Conservation (phyloP, 441 rosid genomes). For the Flueggea neowawraea region DNA sequence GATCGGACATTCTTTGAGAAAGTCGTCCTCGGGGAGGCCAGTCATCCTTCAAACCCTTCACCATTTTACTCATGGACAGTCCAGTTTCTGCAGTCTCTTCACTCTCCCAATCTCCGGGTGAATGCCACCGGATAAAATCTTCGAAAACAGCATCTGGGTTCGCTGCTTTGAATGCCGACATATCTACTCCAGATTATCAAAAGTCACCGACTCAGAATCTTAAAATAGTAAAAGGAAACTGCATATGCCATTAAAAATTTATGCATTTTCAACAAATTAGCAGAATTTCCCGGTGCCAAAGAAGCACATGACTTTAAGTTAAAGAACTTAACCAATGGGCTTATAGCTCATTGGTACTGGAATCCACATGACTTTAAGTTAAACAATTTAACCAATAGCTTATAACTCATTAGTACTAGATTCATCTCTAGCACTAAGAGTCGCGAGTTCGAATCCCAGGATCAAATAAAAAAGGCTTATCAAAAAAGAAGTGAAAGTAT, state of each 20-base stretch:
- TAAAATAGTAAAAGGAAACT: slow-evolving; percentile 2
- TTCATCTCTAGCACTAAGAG: too few species aligned
- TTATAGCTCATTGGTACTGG: too few species aligned
- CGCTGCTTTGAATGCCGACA: slow-evolving; percentile 99
- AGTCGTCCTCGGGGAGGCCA: slow-evolving; percentile 96
- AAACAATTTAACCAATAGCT: too few species aligned
- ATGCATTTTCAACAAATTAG: slow-evolving; percentile 6
- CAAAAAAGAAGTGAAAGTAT: neutral
- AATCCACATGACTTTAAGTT: too few species aligned
- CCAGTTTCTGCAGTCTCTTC: slow-evolving; percentile 33
- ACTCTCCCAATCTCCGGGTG: slow-evolving; percentile 95
- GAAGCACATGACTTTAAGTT: neutral
- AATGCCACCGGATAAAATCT: slow-evolving; percentile 99
- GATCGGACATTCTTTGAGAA: slow-evolving; percentile 92
- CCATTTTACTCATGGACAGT: slow-evolving; percentile 28
- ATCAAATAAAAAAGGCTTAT: too few species aligned
- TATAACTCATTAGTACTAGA: too few species aligned
- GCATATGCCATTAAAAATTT: neutral
- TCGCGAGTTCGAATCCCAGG: too few species aligned
- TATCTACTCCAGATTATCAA: slow-evolving; percentile 49
- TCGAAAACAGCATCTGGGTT: slow-evolving; percentile 93
- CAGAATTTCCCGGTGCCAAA: neutral
- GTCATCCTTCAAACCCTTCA: slow-evolving; percentile 33
- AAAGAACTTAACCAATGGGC: too few species aligned
- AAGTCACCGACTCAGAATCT: slow-evolving; percentile 6